Conservation (phyloP, 1,284 basidiomycete genomes). For the Leucoagaricus sp. region DNA sequence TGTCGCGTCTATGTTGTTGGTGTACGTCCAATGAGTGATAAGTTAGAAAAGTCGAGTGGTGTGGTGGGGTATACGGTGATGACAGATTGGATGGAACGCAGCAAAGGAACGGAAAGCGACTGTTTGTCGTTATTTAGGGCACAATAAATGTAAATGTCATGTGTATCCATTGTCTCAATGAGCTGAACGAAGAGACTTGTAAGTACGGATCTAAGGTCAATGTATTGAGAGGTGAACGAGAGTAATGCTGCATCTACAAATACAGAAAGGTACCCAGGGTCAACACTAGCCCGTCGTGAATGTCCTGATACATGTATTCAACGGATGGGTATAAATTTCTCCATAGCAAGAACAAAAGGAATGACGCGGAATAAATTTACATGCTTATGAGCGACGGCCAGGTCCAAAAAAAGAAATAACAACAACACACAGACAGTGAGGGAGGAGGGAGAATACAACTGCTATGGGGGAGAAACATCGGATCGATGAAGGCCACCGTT, state of each 20-base stretch:
- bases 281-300: constrained; percentile 5
- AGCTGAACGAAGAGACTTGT: not conserved
- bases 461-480: constrained; percentile 28
- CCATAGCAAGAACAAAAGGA: constrained; percentile 3
- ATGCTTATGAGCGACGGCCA: not conserved
- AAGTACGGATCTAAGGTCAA: constrained; percentile 6
- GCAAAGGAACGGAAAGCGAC: not conserved
- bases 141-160: not conserved
- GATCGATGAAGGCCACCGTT: constrained; percentile 45
- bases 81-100: not conserved
- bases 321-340: constrained; percentile 2
- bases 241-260: constrained; percentile 15
- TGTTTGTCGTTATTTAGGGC: constrained; percentile 9
- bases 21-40: not conserved
- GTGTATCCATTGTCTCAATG: constrained; percentile 6
- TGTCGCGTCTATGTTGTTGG: not conserved
- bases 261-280: constrained; percentile 9
- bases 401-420: constrained; percentile 3
- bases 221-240: constrained; percentile 10
- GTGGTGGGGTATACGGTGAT: constrained; percentile 1
- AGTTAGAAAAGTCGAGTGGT: not conserved
- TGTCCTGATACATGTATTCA: constrained; percentile 5
- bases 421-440: not conserved
- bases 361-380: constrained; percentile 8
- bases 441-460: not conserved